These are phyloP conservation scores for Euphrasia arctica DNA, from an alignment of 305 asterid species.

Conservation along the genomic window DNA sequence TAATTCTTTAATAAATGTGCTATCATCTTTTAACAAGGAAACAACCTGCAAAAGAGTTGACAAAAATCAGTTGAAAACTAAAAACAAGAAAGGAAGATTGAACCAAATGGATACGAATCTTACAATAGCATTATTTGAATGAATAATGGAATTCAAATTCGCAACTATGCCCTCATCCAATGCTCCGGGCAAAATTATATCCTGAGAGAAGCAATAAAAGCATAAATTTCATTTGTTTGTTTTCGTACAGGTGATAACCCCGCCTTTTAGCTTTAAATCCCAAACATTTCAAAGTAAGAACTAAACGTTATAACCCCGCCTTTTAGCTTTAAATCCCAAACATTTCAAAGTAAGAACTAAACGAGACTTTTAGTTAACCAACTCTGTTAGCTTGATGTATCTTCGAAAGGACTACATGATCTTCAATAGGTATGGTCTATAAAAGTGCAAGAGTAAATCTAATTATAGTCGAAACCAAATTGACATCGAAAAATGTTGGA, in stretches of 20 bases:
- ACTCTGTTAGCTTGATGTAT: slow-evolving; percentile 95
- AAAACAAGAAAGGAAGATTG: slow-evolving; percentile 18
- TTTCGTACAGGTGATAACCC: slow-evolving; percentile 4
- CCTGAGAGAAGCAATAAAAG: slow-evolving; percentile 53
- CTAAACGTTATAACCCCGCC: not conserved
- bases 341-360: slow-evolving; percentile 16
- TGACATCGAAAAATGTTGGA: slow-evolving; percentile 8
- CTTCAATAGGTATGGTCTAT: slow-evolving; percentile 89
- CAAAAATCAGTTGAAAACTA: slow-evolving; percentile 24
- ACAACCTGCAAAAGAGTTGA: slow-evolving; percentile 56
- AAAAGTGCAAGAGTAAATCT: slow-evolving; percentile 19
- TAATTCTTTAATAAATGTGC: slow-evolving; percentile 74
- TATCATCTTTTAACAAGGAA: slow-evolving; percentile 85
- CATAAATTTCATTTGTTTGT: slow-evolving; percentile 24
- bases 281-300: slow-evolving; percentile 18
- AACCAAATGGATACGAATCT: slow-evolving; percentile 35
- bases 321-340: not conserved
- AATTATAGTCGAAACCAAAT: slow-evolving; percentile 5
- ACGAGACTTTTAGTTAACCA: slow-evolving; percentile 82
- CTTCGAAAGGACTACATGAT: slow-evolving; percentile 74
- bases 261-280: no score
- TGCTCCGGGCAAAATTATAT: slow-evolving; percentile 80
- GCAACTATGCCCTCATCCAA: slow-evolving; percentile 76
- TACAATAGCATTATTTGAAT: slow-evolving; percentile 86
- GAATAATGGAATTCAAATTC: slow-evolving; percentile 67